Evolutionary conservation across 306 rosid genomes (phyloP).

Genomic region (Castanospermum australe): DNA sequence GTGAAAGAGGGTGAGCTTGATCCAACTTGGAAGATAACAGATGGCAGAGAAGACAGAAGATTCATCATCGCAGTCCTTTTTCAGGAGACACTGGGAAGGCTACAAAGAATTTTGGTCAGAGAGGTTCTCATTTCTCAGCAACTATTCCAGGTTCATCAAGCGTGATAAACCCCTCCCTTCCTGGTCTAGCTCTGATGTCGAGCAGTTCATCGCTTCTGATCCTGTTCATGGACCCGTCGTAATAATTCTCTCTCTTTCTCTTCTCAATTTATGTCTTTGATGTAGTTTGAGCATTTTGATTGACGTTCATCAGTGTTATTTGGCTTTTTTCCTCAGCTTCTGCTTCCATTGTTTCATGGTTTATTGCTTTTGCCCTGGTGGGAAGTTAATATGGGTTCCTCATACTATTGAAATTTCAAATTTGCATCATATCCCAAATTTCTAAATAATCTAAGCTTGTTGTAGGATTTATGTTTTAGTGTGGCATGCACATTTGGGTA

Average conservation of each 20-base stretch:
- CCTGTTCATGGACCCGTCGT: constrained; percentile 79
- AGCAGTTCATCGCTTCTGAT: constrained; percentile 70
- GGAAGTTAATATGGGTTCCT: background rate
- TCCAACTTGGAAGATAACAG: background rate
- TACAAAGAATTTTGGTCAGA: constrained; percentile 73
- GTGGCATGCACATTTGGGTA: no score
- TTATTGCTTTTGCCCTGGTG: background rate
- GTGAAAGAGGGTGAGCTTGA: background rate
- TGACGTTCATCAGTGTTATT: background rate
- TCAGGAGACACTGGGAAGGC: constrained; percentile 48
- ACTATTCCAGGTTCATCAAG: constrained; percentile 52
- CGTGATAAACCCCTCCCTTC: constrained; percentile 60
- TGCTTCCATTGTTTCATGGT: background rate
- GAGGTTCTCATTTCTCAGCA: constrained; percentile 56
- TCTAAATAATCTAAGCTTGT: no score
- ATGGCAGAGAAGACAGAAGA: constrained; percentile 38
- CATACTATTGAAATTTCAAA: background rate
- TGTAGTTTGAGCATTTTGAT: background rate
- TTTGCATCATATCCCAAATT: background rate
- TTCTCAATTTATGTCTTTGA: background rate
- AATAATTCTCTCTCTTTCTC: constrained; percentile 9
- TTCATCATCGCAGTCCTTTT: constrained; percentile 47
- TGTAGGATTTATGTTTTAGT: background rate
- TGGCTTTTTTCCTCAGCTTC: background rate
- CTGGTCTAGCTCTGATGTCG: constrained; percentile 73